A percentile compares a stretch with the other conserved stretches of the same genome.
phyloP scores from a whole-genome alignment of 305 asterid species.

The Fraxinus nigra region DNA sequence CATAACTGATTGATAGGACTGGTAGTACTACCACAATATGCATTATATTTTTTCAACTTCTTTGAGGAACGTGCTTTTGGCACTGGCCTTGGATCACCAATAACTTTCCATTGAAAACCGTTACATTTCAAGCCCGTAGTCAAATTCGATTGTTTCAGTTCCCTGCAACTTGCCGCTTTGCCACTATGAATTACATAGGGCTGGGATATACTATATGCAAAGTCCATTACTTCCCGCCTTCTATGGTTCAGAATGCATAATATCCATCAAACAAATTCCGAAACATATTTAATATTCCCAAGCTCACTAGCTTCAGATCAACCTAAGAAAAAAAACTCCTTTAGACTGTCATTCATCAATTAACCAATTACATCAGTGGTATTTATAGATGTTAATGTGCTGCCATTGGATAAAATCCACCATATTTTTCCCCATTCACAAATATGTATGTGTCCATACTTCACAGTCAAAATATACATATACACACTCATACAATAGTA shows the following conservation, averaged over 20 bases:
- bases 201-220: constrained; percentile 40
- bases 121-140: constrained; percentile 28
- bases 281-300: background rate
- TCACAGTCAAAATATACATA: background rate
- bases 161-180: constrained; percentile 35
- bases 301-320: background rate
- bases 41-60: constrained; percentile 38
- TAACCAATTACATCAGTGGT: background rate
- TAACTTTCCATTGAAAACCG: constrained; percentile 24
- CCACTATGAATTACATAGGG: constrained; percentile 43
- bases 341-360: background rate
- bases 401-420: background rate
- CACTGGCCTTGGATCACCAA: constrained; percentile 32
- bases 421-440: background rate
- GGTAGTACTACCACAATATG: constrained; percentile 26
- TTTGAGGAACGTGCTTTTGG: constrained; percentile 23
- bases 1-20: constrained; percentile 26
- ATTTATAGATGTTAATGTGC: background rate
- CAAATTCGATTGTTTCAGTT: constrained; percentile 23
- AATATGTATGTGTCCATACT: background rate
- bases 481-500: background rate
- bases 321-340: background rate
- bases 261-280: constrained; percentile 2
- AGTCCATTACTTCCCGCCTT: constrained; percentile 43
- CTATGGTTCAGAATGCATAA: background rate